Conservation (phyloP, 2,329 filamentous ascomycete species). For the Apiospora sp. region DNA sequence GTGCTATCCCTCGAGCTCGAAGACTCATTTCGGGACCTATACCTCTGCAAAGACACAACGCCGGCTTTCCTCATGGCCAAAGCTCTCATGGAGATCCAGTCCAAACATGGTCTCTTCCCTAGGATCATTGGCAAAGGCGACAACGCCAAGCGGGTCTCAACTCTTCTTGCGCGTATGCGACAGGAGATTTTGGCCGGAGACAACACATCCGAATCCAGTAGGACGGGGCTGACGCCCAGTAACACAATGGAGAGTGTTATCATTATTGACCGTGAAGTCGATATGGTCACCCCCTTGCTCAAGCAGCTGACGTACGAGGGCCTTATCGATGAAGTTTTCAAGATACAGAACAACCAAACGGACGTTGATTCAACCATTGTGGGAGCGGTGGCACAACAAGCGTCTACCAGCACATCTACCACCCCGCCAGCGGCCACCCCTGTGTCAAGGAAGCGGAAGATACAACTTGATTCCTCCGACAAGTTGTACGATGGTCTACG, state of each 20-base stretch:
- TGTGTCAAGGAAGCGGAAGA: constrained; percentile 80
- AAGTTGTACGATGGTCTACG: constrained; percentile 87
- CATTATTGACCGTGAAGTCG: constrained; percentile 93
- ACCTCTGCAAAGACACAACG: constrained; percentile 88
- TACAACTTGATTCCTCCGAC: constrained; percentile 88
- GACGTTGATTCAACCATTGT: constrained; percentile 92
- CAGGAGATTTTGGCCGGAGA: constrained; percentile 87
- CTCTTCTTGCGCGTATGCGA: constrained; percentile 88
- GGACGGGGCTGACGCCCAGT: constrained; percentile 81
- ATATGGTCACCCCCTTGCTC: constrained; percentile 89
- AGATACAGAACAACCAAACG: constrained; percentile 89
- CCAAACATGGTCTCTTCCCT: constrained; percentile 91
- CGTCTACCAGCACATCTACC: constrained; percentile 60
- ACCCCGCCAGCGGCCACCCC: constrained; percentile 59
- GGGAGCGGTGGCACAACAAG: constrained; percentile 70
- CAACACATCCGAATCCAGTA: constrained; percentile 67
- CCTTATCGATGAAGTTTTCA: constrained; percentile 90
- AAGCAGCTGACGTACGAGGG: constrained; percentile 98
- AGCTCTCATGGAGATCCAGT: constrained; percentile 93
- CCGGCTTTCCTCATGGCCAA: constrained; percentile 88
- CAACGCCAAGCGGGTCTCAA: constrained; percentile 86
- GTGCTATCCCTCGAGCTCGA: constrained; percentile 90
- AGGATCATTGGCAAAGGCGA: constrained; percentile 96
- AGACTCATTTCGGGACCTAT: constrained; percentile 85
- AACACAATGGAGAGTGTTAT: constrained; percentile 89